Conservation (phyloP, 2,329 filamentous ascomycete genomes). For the Fusarium phyllophilum region DNA sequence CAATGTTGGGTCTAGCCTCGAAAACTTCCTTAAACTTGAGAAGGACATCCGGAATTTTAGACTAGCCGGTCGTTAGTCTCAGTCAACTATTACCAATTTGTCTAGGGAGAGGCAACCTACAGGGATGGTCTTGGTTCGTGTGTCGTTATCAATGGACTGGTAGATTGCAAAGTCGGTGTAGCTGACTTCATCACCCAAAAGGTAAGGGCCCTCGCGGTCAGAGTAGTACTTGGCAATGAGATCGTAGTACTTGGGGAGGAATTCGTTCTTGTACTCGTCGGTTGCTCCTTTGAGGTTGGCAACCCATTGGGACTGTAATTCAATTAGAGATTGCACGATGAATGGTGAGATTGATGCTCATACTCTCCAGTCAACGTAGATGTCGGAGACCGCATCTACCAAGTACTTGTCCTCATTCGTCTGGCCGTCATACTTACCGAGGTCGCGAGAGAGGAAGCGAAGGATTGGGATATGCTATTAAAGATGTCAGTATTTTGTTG, state of each 20-base stretch:
- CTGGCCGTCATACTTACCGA: slow-evolving; percentile 26
- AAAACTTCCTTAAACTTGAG: slow-evolving; percentile 22
- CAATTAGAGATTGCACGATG: accelerated
- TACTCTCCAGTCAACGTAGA: slow-evolving; percentile 28
- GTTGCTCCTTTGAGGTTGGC: not conserved
- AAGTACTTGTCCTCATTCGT: slow-evolving; percentile 19
- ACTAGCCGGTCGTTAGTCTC: accelerated
- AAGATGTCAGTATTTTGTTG: not conserved
- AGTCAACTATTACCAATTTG: accelerated
- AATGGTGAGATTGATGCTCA: accelerated
- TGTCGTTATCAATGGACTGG: slow-evolving; percentile 26
- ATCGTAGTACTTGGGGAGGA: slow-evolving; percentile 13
- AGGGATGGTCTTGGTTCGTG: slow-evolving; percentile 14
- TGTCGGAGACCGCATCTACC: slow-evolving; percentile 15
- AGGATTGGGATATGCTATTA: slow-evolving; percentile 15
- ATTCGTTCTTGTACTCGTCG: slow-evolving; percentile 24
- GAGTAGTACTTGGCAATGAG: slow-evolving; percentile 20
- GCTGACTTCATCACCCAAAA: slow-evolving; percentile 17
- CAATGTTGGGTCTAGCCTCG: slow-evolving; percentile 17
- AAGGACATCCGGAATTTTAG: slow-evolving; percentile 13
- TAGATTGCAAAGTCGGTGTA: slow-evolving; percentile 27
- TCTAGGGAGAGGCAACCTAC: not conserved
- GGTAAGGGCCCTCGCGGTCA: slow-evolving; percentile 23
- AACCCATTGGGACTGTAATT: slow-evolving; percentile 3
- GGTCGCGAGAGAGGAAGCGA: slow-evolving; percentile 18